Conservation (phyloP, 805 yeast genomes). For the Pachysolen tannophilus region DNA sequence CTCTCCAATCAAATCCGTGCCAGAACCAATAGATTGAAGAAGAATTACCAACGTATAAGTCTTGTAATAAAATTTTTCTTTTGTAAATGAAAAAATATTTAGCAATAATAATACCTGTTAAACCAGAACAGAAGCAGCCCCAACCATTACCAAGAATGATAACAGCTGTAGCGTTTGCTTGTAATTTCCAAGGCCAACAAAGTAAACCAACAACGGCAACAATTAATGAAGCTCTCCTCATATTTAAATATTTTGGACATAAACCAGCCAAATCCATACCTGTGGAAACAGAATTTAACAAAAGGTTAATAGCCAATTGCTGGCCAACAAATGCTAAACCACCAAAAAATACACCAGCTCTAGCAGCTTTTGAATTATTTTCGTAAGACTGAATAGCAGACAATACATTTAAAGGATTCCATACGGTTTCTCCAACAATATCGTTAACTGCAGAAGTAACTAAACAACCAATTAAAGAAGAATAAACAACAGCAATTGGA, state of each 20-base stretch:
- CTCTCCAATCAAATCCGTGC: constrained; percentile 36
- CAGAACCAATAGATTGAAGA: constrained; percentile 29
- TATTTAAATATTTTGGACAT: constrained; percentile 33
- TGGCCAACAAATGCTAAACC: constrained; percentile 29
- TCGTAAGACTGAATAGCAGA: too few species aligned
- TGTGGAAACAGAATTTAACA: constrained; percentile 33
- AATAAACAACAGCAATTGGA: too few species aligned
- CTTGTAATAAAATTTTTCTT: constrained; percentile 29
- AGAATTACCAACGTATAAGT: constrained; percentile 26
- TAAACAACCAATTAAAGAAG: constrained; percentile 36
- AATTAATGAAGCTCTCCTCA: constrained; percentile 37
- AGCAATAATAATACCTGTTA: constrained; percentile 26
- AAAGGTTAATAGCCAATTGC: constrained; percentile 30
- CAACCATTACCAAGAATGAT: constrained; percentile 27
- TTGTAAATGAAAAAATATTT: constrained; percentile 33
- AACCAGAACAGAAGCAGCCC: constrained; percentile 32
- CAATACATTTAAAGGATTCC: constrained; percentile 37
- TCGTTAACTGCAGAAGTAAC: constrained; percentile 31
- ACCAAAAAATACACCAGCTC: constrained; percentile 42
- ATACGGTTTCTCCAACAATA: constrained; percentile 29
- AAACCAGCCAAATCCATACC: constrained; percentile 45
- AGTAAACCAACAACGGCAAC: constrained; percentile 25
- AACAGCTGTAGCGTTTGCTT: constrained; percentile 26
- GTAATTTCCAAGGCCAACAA: constrained; percentile 33
- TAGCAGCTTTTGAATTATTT: too few species aligned